Evolutionary conservation across 345 rosid genomes (phyloP).

Genomic region (Trapa incisa): DNA sequence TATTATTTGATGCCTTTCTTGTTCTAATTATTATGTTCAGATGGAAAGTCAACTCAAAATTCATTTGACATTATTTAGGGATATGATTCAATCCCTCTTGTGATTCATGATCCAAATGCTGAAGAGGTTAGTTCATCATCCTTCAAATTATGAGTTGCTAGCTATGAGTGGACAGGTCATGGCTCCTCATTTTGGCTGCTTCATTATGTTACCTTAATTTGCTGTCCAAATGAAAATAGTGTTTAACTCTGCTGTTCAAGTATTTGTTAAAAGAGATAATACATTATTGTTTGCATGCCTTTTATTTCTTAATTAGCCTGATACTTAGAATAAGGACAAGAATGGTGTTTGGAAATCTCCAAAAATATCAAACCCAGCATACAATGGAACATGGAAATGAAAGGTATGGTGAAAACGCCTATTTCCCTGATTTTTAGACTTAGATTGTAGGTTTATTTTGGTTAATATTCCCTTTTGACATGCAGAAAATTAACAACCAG

Average conservation of each 20-base stretch:
- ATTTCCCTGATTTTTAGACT: not conserved
- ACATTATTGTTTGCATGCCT: conserved; percentile 1
- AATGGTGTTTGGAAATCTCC: conserved; percentile 62
- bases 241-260: not conserved
- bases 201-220: not conserved
- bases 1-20: conserved; percentile 13
- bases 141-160: not conserved
- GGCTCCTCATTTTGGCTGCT: not conserved
- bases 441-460: not conserved
- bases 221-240: not conserved
- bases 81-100: conserved; percentile 43
- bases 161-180: not conserved
- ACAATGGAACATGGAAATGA: conserved; percentile 71
- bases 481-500: conserved; percentile 80
- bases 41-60: conserved; percentile 8
- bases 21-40: not conserved
- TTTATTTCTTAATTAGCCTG: conserved; percentile 34
- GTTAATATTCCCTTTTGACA: not conserved
- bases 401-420: conserved; percentile 25
- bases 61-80: conserved; percentile 28
- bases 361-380: conserved; percentile 56
- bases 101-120: conserved; percentile 60
- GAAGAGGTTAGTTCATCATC: conserved; percentile 28
- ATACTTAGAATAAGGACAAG: conserved; percentile 66
- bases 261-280: conserved; percentile 25